A percentile compares a stretch with the other conserved stretches of the same genome.
These are phyloP conservation scores for Penicillium sp. DNA, from an alignment of 2,329 filamentous ascomycete species.

Conservation along the genomic window DNA sequence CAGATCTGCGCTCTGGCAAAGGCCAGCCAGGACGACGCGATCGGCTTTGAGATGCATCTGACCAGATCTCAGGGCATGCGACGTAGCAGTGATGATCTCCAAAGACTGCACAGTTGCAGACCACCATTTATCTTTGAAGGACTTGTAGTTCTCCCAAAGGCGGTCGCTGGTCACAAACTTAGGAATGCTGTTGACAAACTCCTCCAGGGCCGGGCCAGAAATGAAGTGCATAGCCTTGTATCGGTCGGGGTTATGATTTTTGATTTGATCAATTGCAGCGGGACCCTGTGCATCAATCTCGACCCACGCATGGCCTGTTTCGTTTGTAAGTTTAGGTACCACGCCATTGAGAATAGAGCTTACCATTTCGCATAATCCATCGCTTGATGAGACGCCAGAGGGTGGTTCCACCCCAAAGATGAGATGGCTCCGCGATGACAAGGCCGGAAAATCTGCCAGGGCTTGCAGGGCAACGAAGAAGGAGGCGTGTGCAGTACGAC, in stretches of 20 bases:
- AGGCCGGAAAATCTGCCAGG: not conserved
- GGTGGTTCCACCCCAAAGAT: constrained; percentile 1
- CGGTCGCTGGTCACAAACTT: not conserved
- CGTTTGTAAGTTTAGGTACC: not conserved
- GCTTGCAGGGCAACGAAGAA: not conserved
- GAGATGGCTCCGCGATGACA: constrained; percentile 1
- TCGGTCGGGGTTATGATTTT: not conserved
- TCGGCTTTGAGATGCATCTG: not conserved
- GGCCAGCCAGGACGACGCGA: not conserved
- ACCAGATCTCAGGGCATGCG: not conserved
- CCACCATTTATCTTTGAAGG: constrained; percentile 2
- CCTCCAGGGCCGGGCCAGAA: not conserved
- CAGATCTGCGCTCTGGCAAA: constrained; percentile 2
- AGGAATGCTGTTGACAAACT: not conserved
- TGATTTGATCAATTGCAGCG: constrained; percentile 1
- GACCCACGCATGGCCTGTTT: constrained; percentile 3
- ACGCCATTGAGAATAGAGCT: not conserved
- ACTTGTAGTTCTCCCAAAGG: not conserved
- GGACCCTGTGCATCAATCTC: constrained; percentile 6
- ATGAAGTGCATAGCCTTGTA: constrained; percentile 3
- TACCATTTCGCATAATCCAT: constrained; percentile 5
- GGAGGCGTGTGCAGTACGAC: not conserved
- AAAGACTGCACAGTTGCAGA: not conserved
- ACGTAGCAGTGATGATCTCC: constrained; percentile 2
- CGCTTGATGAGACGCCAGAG: not conserved